Conservation (phyloP, 208 protist species). For the Naegleria lovaniensis region DNA sequence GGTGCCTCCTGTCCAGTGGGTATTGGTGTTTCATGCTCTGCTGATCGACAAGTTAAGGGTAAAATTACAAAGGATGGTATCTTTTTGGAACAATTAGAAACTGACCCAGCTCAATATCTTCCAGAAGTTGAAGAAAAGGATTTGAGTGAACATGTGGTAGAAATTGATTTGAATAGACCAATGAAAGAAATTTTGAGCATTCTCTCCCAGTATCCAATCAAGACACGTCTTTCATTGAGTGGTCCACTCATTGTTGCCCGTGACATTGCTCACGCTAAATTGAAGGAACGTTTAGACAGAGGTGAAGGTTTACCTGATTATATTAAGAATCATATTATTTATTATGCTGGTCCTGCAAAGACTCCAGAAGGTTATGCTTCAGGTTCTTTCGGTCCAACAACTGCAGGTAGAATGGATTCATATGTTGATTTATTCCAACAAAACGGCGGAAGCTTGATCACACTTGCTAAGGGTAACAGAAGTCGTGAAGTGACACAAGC, state of each 20-base stretch:
- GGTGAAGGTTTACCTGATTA: conserved; percentile 81
- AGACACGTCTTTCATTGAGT: conserved; percentile 80
- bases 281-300: conserved; percentile 64
- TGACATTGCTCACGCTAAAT: conserved; percentile 92
- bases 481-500: conserved; percentile 74
- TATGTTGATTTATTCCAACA: conserved; percentile 88
- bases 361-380: conserved; percentile 79
- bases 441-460: conserved; percentile 76
- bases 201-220: conserved; percentile 75
- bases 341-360: conserved; percentile 97
- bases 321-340: conserved; percentile 87
- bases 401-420: conserved; percentile 87
- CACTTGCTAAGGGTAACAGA: conserved; percentile 92
- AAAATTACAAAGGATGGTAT: conserved; percentile 91
- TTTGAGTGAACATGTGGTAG: conserved; percentile 61
- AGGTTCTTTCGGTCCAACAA: conserved; percentile 92
- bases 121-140: conserved; percentile 74
- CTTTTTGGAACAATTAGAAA: conserved; percentile 89
- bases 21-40: conserved; percentile 93
- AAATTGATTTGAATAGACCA: conserved; percentile 82
- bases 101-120: conserved; percentile 81
- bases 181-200: conserved; percentile 71
- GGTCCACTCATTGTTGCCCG: conserved; percentile 92
- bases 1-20: conserved; percentile 78
- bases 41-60: conserved; percentile 81